These are phyloP conservation scores for Alternaria postmessia DNA, from an alignment of 2,329 filamentous ascomycete genomes.

Conservation along the genomic window DNA sequence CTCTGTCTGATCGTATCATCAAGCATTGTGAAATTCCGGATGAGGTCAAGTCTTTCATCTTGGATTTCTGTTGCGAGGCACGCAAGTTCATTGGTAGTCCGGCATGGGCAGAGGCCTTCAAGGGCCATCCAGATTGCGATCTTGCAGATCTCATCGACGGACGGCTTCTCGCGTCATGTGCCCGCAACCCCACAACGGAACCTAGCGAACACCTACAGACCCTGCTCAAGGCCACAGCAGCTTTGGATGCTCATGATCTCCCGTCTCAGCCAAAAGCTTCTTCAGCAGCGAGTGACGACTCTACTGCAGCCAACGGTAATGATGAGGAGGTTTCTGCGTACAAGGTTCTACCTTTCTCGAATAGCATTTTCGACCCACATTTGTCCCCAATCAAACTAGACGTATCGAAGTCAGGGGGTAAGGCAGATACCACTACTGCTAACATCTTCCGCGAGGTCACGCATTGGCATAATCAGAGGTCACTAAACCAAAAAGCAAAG, in stretches of 20 bases:
- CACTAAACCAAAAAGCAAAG: conserved; percentile 54
- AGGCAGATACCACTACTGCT: conserved; percentile 42
- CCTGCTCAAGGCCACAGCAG: conserved; percentile 30
- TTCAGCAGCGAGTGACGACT: background rate
- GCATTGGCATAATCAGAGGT: conserved; percentile 71
- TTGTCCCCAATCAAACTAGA: conserved; percentile 55
- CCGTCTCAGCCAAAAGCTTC: conserved; percentile 18
- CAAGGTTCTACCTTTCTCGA: conserved; percentile 58
- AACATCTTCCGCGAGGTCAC: conserved; percentile 58
- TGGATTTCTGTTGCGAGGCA: conserved; percentile 53
- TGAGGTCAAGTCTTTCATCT: conserved; percentile 39
- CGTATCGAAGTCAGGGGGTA: conserved; percentile 37
- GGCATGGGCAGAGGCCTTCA: conserved; percentile 47
- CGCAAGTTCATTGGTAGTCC: conserved; percentile 48
- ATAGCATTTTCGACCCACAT: conserved; percentile 58
- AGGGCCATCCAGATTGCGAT: conserved; percentile 50
- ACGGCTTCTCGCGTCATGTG: conserved; percentile 48
- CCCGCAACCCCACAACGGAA: conserved; percentile 26
- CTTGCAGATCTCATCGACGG: conserved; percentile 66
- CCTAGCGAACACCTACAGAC: conserved; percentile 28
- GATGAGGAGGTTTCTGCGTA: conserved; percentile 26
- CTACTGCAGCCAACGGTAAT: conserved; percentile 11
- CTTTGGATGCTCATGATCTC: conserved; percentile 26
- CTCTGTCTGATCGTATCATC: conserved; percentile 51
- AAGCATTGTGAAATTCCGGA: conserved; percentile 41